Evolutionary conservation across 495 filamentous ascomycete species (phyloP).

Genomic region (Aspergillus olivimuriae): DNA sequence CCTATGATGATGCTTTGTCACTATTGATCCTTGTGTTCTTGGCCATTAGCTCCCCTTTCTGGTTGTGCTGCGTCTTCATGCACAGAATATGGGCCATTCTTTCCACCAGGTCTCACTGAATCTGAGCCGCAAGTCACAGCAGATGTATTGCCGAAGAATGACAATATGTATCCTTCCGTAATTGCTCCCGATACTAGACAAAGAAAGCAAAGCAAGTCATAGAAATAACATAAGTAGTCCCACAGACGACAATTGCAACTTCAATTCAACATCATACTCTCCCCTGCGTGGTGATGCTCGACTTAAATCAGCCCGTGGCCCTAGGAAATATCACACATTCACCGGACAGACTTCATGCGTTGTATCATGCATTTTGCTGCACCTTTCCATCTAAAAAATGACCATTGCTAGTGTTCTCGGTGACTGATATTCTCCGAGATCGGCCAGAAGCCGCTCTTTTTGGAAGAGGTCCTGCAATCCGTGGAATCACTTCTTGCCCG

Average conservation of each 20-base stretch:
- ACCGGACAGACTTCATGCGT: neutral
- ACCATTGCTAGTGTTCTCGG: neutral
- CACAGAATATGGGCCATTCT: too few species aligned
- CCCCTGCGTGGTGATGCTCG: neutral
- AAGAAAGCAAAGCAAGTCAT: neutral
- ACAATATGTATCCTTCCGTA: neutral
- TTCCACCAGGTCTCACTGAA: too few species aligned
- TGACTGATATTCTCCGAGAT: neutral
- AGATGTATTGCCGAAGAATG: too few species aligned
- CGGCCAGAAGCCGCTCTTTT: neutral
- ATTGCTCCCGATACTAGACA: neutral
- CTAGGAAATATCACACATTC: neutral
- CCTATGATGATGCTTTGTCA: too few species aligned
- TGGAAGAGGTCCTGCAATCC: neutral
- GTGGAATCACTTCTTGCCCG: neutral
- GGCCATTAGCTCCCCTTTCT: too few species aligned
- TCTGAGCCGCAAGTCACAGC: too few species aligned
- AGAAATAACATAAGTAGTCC: neutral
- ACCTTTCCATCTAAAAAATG: neutral
- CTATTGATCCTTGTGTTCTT: too few species aligned
- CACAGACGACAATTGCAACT: neutral
- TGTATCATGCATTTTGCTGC: neutral
- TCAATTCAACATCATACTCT: neutral
- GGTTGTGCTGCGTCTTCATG: too few species aligned
- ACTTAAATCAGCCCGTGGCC: neutral